These are phyloP conservation scores for Macadamia integrifolia DNA, from an alignment of 164 flowering plant genomes.

Conservation along the genomic window DNA sequence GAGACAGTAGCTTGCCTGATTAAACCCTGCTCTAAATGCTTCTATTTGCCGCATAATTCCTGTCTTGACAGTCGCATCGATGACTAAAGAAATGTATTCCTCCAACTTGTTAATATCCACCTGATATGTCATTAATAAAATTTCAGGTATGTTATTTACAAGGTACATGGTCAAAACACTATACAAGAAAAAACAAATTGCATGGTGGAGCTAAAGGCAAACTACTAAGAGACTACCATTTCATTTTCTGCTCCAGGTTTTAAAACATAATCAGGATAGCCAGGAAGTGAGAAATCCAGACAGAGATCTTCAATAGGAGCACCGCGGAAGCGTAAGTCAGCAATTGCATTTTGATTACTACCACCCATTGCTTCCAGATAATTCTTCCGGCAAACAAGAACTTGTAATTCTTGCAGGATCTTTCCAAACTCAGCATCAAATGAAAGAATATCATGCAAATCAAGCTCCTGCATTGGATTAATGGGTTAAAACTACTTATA, in stretches of 20 bases:
- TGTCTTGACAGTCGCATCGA: constrained; percentile 83
- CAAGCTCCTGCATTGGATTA: constrained; percentile 68
- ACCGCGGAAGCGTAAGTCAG: constrained; percentile 63
- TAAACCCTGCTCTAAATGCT: constrained; percentile 91
- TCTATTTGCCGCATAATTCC: constrained; percentile 88
- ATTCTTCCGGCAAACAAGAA: constrained; percentile 65
- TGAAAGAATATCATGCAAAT: constrained; percentile 82
- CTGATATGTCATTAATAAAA: constrained; percentile 24
- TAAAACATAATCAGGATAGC: constrained; percentile 81
- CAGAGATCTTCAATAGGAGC: constrained; percentile 73
- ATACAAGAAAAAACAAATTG: neutral
- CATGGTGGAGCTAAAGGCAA: neutral
- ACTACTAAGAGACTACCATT: constrained; percentile 11
- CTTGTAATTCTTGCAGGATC: constrained; percentile 78
- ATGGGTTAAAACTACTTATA: neutral
- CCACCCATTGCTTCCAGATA: constrained; percentile 52
- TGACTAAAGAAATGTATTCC: constrained; percentile 78
- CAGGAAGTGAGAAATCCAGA: constrained; percentile 95
- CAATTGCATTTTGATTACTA: constrained; percentile 29
- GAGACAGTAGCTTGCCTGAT: constrained; percentile 53
- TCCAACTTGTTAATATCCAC: constrained; percentile 79
- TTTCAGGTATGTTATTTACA: neutral
- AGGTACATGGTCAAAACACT: neutral
- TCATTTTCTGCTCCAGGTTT: constrained; percentile 80
- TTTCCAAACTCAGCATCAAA: constrained; percentile 84